phyloP scores from a whole-genome alignment of 352 stramenopile genomes.

The Phytophthora podocarpi region DNA sequence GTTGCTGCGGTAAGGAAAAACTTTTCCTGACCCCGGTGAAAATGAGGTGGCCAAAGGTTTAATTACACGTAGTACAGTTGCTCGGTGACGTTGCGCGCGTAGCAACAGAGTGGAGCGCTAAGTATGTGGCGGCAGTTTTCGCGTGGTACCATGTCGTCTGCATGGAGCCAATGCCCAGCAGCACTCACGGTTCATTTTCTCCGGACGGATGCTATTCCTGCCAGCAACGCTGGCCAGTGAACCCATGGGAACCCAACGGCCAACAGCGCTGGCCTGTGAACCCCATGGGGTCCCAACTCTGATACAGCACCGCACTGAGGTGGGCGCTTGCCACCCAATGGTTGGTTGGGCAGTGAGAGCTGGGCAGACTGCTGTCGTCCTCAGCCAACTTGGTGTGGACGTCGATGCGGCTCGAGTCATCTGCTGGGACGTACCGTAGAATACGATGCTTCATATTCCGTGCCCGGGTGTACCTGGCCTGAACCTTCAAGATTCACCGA shows the following conservation, averaged over 20 bases:
- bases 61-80: no score
- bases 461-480: no score
- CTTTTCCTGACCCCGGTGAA: neutral
- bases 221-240: constrained; percentile 13
- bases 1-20: neutral
- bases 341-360: neutral
- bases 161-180: neutral
- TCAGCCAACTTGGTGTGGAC: neutral
- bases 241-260: constrained; percentile 6
- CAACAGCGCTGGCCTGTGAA: no score
- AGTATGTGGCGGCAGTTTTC: constrained; percentile 3
- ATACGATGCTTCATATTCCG: no score
- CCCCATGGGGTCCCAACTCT: no score
- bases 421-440: no score
- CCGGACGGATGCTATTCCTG: constrained; percentile 11
- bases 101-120: neutral
- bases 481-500: no score
- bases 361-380: neutral
- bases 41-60: no score
- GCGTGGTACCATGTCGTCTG: neutral
- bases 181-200: constrained; percentile 9
- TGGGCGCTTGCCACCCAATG: constrained; percentile 10
- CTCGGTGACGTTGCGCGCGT: constrained; percentile 15
- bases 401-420: no score
- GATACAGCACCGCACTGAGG: neutral